Percentiles rank a stretch among this genome's conserved stretches.
phyloP scores from a whole-genome alignment of 2,329 filamentous ascomycete genomes.

The Tolypocladium pustulatum region DNA sequence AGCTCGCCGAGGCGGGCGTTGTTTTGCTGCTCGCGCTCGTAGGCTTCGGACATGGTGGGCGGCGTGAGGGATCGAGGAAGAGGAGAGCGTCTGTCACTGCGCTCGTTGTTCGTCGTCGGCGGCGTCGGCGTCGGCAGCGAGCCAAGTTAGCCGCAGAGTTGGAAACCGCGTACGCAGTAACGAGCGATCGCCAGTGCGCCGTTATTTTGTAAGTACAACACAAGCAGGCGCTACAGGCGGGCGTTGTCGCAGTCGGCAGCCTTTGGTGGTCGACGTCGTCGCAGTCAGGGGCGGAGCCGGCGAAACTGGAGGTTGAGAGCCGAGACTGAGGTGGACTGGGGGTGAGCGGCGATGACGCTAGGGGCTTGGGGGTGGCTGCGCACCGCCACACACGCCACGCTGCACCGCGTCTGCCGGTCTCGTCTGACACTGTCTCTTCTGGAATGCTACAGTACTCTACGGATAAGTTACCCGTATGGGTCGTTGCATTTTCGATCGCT shows the following conservation, averaged over 20 bases:
- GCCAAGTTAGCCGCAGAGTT: background rate
- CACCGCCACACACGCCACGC: conserved; percentile 14
- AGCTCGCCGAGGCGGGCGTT: conserved; percentile 90
- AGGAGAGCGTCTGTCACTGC: background rate
- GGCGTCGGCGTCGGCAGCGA: background rate
- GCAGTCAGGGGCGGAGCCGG: background rate
- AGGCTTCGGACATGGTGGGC: conserved; percentile 59
- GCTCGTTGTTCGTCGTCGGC: background rate
- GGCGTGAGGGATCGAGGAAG: background rate
- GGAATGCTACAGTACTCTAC: too few species aligned
- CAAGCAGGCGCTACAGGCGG: background rate
- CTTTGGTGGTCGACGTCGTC: background rate
- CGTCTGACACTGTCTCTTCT: background rate
- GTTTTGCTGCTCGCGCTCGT: conserved; percentile 81
- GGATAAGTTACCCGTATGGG: too few species aligned
- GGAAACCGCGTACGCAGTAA: background rate
- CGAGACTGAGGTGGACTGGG: background rate
- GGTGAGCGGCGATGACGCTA: background rate
- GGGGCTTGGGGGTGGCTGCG: background rate
- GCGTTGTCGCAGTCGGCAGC: background rate
- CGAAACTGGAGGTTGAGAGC: background rate
- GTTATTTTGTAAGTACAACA: background rate
- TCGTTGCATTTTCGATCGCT: background rate
- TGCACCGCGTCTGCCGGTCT: conserved; percentile 1
- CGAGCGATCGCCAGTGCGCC: background rate